phyloP scores from a whole-genome alignment of 2,329 filamentous ascomycete species.

The Aspergillus cejpii region DNA sequence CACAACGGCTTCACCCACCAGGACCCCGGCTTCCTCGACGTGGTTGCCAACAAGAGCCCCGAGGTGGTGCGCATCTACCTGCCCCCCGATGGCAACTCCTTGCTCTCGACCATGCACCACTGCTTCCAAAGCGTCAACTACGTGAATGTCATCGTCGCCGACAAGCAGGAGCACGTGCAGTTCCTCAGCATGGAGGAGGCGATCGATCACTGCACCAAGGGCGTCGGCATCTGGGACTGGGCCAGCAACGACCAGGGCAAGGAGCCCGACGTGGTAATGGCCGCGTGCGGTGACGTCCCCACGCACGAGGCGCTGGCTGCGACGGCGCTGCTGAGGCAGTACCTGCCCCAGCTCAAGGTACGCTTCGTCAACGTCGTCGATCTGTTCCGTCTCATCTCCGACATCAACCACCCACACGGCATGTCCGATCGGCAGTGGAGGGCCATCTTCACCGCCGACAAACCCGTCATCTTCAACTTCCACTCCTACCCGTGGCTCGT shows the following conservation, averaged over 20 bases:
- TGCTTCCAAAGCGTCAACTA: slow-evolving; percentile 68
- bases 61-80: slow-evolving; percentile 76
- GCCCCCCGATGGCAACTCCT: slow-evolving; percentile 70
- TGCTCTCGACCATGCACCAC: slow-evolving; percentile 69
- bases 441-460: slow-evolving; percentile 64
- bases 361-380: slow-evolving; percentile 76
- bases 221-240: slow-evolving; percentile 69
- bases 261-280: slow-evolving; percentile 70
- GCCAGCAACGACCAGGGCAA: slow-evolving; percentile 63
- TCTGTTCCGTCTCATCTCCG: slow-evolving; percentile 69
- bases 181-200: slow-evolving; percentile 68
- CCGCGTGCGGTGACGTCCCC: slow-evolving; percentile 65
- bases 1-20: slow-evolving; percentile 81
- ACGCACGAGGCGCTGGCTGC: slow-evolving; percentile 70
- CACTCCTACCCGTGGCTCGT: slow-evolving; percentile 77
- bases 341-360: slow-evolving; percentile 66
- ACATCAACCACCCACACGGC: slow-evolving; percentile 65
- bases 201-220: slow-evolving; percentile 69
- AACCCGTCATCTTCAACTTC: slow-evolving; percentile 75
- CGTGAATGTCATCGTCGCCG: slow-evolving; percentile 72
- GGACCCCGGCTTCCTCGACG: slow-evolving; percentile 72
- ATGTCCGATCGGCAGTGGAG: slow-evolving; percentile 60
- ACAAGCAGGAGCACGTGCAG: slow-evolving; percentile 73
- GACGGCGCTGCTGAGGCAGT: slow-evolving; percentile 63
- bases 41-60: slow-evolving; percentile 71